Percentiles rank a stretch among this genome's conserved stretches.
Conservation (phyloP, 805 yeast genomes). For the Danielozyma ontarioensis region DNA sequence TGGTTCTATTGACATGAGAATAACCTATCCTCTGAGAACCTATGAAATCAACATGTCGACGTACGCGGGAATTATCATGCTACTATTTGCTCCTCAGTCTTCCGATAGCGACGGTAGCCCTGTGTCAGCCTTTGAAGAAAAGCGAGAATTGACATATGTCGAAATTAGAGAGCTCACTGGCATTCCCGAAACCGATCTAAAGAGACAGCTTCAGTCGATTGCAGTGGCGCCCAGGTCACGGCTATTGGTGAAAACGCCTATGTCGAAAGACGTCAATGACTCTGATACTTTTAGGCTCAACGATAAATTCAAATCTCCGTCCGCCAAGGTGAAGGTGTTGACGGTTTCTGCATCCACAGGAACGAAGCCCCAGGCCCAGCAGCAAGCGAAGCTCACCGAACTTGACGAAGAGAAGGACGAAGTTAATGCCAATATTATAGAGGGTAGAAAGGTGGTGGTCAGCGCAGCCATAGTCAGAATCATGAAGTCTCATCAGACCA, state of each 20-base stretch:
- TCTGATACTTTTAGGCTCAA: slow-evolving; percentile 66
- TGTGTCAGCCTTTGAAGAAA: slow-evolving; percentile 45
- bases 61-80: slow-evolving; percentile 70
- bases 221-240: slow-evolving; percentile 80
- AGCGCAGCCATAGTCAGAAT: slow-evolving; percentile 86
- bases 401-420: slow-evolving; percentile 48
- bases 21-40: slow-evolving; percentile 59
- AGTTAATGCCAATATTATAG: slow-evolving; percentile 53
- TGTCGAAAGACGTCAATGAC: slow-evolving; percentile 62
- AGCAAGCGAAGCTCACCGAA: slow-evolving; percentile 34
- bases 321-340: slow-evolving; percentile 66
- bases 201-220: slow-evolving; percentile 75
- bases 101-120: slow-evolving; percentile 21
- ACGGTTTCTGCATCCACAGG: slow-evolving; percentile 50
- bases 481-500: slow-evolving; percentile 69
- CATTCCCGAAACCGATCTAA: slow-evolving; percentile 69
- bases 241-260: slow-evolving; percentile 68
- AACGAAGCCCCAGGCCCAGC: slow-evolving; percentile 7
- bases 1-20: slow-evolving; percentile 77
- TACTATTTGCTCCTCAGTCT: slow-evolving; percentile 55
- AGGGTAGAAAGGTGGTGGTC: slow-evolving; percentile 60
- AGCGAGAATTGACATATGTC: slow-evolving; percentile 48
- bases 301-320: slow-evolving; percentile 61
- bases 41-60: slow-evolving; percentile 81
- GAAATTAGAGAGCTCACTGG: slow-evolving; percentile 63